Conservation (phyloP, 768 basidiomycete species). For the Pleurotus cornucopiae region DNA sequence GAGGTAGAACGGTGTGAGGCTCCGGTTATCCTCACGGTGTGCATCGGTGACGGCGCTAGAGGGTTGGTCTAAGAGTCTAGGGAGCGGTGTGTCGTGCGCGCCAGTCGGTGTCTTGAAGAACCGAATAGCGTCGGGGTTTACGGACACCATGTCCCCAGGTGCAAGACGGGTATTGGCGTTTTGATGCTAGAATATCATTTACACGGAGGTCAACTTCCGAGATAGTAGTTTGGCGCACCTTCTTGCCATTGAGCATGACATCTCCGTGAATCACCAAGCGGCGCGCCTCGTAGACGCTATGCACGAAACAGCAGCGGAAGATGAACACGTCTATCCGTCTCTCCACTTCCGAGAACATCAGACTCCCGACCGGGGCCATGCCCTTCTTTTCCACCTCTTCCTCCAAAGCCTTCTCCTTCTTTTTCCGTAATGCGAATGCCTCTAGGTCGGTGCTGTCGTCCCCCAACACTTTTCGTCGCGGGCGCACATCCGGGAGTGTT, state of each 20-base stretch:
- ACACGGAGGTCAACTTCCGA: not conserved
- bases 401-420: conserved; percentile 43
- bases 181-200: conserved; percentile 51
- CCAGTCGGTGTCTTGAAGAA: conserved; percentile 50
- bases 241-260: conserved; percentile 85
- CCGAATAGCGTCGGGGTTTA: conserved; percentile 75
- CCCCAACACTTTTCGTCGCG: conserved; percentile 39
- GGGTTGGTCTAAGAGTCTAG: not conserved
- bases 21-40: not conserved
- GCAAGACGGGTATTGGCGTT: conserved; percentile 85
- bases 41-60: not conserved
- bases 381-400: conserved; percentile 55
- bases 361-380: conserved; percentile 85
- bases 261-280: conserved; percentile 82
- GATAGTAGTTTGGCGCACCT: conserved; percentile 45
- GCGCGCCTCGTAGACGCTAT: conserved; percentile 87
- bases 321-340: conserved; percentile 88
- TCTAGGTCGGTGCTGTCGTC: conserved; percentile 44
- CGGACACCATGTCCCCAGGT: conserved; percentile 92
- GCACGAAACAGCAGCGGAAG: conserved; percentile 84
- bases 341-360: conserved; percentile 97
- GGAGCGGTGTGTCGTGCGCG: conserved; percentile 25
- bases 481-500: conserved; percentile 82
- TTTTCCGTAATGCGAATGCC: conserved; percentile 56
- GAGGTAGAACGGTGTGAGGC: conserved; percentile 74